Percentiles rank a stretch among this genome's conserved stretches.
Conservation (phyloP, 2,329 filamentous ascomycete species). For the Sporothrix pseudoabietina region DNA sequence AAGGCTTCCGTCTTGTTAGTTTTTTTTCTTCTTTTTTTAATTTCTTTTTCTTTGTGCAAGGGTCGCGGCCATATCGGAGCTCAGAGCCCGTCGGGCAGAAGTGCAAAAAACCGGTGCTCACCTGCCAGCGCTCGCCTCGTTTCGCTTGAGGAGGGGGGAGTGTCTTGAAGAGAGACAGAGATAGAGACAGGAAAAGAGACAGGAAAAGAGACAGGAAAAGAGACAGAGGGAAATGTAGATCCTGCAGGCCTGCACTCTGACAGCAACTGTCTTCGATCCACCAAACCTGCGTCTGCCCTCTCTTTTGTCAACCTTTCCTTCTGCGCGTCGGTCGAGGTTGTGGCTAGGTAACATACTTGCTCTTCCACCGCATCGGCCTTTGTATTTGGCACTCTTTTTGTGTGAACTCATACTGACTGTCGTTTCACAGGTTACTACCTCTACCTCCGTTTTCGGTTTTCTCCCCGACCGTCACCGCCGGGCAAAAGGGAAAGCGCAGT, state of each 20-base stretch:
- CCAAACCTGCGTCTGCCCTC: background rate
- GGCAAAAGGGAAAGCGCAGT: background rate
- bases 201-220: too few species aligned
- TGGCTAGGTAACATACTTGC: conserved; percentile 13
- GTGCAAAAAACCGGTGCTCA: conserved; percentile 12
- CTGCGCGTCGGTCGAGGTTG: conserved; percentile 21
- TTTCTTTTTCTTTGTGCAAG: background rate
- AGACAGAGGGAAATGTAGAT: background rate
- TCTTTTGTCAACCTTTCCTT: background rate
- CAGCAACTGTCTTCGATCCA: background rate
- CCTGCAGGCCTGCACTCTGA: background rate
- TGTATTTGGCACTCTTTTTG: background rate
- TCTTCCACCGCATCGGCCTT: background rate
- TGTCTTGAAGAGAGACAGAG: background rate
- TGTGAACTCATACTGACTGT: background rate
- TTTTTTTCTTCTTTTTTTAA: background rate
- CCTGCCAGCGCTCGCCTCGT: background rate
- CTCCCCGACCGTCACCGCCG: background rate
- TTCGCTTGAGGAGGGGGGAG: background rate
- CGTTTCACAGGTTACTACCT: background rate
- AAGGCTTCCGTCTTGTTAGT: conserved; percentile 15
- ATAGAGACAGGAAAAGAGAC: background rate
- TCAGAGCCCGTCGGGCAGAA: conserved; percentile 6
- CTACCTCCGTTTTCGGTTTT: background rate
- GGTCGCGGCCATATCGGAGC: background rate